Conservation (phyloP, 2,329 filamentous ascomycete species). For the Arthrocladium fulminans region DNA sequence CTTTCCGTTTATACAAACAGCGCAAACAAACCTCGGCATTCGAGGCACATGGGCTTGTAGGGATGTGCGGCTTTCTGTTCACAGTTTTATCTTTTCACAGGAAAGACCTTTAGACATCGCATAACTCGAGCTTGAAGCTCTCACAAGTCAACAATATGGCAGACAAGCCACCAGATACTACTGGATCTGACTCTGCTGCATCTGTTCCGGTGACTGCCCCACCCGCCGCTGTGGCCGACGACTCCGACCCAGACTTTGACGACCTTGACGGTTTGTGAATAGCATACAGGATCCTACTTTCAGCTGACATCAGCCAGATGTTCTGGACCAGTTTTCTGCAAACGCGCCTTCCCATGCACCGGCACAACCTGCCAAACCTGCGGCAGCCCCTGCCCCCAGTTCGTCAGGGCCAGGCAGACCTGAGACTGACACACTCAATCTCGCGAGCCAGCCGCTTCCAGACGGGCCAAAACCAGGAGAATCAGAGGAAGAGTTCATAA, state of each 20-base stretch:
- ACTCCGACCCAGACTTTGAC: conserved; percentile 86
- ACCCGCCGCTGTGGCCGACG: conserved; percentile 41
- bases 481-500: conserved; percentile 22
- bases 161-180: neutral
- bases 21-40: neutral
- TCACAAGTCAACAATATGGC: neutral
- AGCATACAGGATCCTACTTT: neutral
- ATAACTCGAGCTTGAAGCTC: too few species aligned
- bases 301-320: conserved; percentile 48
- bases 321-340: conserved; percentile 82
- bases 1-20: too few species aligned
- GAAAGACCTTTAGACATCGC: too few species aligned
- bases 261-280: conserved; percentile 68
- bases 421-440: conserved; percentile 24
- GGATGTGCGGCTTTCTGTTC: too few species aligned
- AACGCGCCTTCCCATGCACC: conserved; percentile 24
- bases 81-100: too few species aligned
- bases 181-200: neutral
- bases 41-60: too few species aligned
- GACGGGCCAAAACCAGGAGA: conserved; percentile 25
- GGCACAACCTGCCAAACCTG: conserved; percentile 31
- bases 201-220: neutral
- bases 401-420: conserved; percentile 30
- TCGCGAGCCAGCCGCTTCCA: conserved; percentile 20
- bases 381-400: conserved; percentile 26